phyloP scores from a whole-genome alignment of 768 basidiomycete genomes.

The Auriculariales sp. region DNA sequence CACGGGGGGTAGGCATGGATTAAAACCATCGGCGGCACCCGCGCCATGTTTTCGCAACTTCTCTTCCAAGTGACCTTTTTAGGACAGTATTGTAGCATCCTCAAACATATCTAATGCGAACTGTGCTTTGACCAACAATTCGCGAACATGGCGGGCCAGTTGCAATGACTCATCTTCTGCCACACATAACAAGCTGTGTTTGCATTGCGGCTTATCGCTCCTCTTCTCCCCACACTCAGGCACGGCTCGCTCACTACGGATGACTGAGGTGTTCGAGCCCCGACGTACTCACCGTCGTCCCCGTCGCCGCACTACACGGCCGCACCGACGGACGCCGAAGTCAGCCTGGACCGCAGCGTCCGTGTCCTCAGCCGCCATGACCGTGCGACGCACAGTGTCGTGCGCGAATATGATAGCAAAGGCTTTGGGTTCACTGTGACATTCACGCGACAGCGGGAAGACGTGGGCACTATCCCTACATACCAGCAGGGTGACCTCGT shows the following conservation, averaged over 20 bases:
- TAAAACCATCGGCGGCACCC: too few relatives aligned
- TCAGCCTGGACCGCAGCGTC: constrained; percentile 34
- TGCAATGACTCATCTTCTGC: not conserved
- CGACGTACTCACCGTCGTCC: constrained; percentile 38
- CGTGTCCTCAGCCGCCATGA: constrained; percentile 3
- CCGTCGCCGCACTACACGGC: constrained; percentile 46
- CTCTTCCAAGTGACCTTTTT: too few relatives aligned
- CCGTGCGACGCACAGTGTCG: constrained; percentile 19
- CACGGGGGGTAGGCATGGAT: too few relatives aligned
- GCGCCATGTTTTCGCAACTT: too few relatives aligned
- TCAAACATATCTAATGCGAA: too few relatives aligned
- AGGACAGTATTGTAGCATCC: too few relatives aligned
- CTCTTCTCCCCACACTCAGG: not conserved
- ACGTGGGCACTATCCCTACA: constrained; percentile 20
- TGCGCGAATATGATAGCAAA: constrained; percentile 25
- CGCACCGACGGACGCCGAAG: constrained; percentile 36
- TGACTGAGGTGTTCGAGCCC: constrained; percentile 16
- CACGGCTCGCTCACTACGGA: not conserved
- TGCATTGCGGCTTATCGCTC: not conserved
- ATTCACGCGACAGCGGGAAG: constrained; percentile 27
- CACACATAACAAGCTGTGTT: not conserved
- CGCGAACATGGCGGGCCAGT: not conserved
- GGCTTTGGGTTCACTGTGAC: constrained; percentile 19
- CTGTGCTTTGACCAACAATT: not conserved
- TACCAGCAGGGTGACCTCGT: constrained; percentile 31